These are phyloP conservation scores for Asterophora parasitica DNA, from an alignment of 768 basidiomycete species.

Conservation along the genomic window DNA sequence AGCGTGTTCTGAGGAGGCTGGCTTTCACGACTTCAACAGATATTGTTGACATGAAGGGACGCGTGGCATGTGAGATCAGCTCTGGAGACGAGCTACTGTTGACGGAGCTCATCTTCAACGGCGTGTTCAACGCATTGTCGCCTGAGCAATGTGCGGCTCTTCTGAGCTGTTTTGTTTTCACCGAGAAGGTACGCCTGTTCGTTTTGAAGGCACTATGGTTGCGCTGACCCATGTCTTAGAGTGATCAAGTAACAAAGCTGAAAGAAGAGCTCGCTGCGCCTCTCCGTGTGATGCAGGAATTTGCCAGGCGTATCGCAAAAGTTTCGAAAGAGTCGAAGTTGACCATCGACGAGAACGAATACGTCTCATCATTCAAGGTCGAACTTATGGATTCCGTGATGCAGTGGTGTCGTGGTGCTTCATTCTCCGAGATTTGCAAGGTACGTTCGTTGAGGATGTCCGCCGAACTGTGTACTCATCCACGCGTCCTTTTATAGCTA, in stretches of 20 bases:
- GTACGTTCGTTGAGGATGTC: slow-evolving; percentile 33
- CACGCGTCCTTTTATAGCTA: slow-evolving; percentile 47
- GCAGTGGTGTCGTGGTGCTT: slow-evolving; percentile 97
- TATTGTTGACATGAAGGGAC: slow-evolving; percentile 96
- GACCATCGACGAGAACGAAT: slow-evolving; percentile 85
- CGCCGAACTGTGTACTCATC: background rate
- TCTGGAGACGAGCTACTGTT: slow-evolving; percentile 94
- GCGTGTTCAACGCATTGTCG: slow-evolving; percentile 83
- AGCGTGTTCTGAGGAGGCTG: slow-evolving; percentile 87
- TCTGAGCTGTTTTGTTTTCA: slow-evolving; percentile 97
- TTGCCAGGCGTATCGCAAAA: slow-evolving; percentile 93
- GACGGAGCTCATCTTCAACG: slow-evolving; percentile 97
- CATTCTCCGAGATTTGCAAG: slow-evolving; percentile 95
- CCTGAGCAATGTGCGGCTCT: slow-evolving; percentile 93
- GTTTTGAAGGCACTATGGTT: background rate
- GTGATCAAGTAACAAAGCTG: slow-evolving; percentile 78
- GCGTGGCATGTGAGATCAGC: slow-evolving; percentile 98
- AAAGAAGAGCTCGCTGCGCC: slow-evolving; percentile 94
- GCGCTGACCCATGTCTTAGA: slow-evolving; percentile 37
- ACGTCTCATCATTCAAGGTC: slow-evolving; percentile 95
- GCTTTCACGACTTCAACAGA: slow-evolving; percentile 87
- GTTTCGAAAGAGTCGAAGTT: slow-evolving; percentile 94
- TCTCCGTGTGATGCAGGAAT: slow-evolving; percentile 91
- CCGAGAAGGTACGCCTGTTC: slow-evolving; percentile 69
- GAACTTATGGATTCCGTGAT: slow-evolving; percentile 98